Evolutionary conservation across 2,329 filamentous ascomycete species (phyloP).

Genomic region (Colletotrichum theobromicola): DNA sequence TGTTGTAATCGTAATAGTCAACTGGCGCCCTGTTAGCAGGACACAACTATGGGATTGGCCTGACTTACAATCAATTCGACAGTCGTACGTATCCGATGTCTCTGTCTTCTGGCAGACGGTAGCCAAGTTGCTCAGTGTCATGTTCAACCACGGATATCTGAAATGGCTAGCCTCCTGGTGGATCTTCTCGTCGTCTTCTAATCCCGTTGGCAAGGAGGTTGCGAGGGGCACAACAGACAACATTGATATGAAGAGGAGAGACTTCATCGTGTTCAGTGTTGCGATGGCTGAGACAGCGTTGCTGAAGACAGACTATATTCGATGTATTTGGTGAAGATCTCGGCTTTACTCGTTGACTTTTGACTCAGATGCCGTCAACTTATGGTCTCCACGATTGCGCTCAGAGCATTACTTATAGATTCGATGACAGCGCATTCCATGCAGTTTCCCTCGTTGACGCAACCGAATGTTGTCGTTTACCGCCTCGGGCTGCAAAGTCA

Average conservation of each 20-base stretch:
- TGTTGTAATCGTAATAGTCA: conserved; percentile 23
- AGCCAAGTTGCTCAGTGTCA: conserved; percentile 15
- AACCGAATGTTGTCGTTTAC: not conserved
- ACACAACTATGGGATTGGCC: too few relatives aligned
- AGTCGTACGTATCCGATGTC: not conserved
- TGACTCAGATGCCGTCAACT: not conserved
- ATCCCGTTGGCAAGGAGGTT: not conserved
- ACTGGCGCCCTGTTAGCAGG: conserved; percentile 3
- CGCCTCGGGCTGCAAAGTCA: not conserved
- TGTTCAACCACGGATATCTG: conserved; percentile 20
- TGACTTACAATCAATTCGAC: conserved; percentile 13
- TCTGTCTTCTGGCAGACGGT: not conserved
- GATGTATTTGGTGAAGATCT: not conserved
- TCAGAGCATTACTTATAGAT: not conserved
- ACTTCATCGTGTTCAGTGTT: not conserved
- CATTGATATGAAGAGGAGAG: not conserved
- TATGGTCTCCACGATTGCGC: not conserved
- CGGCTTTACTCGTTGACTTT: not conserved
- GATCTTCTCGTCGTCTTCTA: not conserved
- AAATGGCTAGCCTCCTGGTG: not conserved
- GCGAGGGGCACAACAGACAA: not conserved
- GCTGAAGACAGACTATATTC: not conserved
- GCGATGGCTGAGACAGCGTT: not conserved
- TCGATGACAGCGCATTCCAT: not conserved
- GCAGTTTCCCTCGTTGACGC: not conserved